These are phyloP conservation scores for Funneliformis caledonium DNA, from an alignment of 371 early-diverging fungal genomes.

Conservation along the genomic window DNA sequence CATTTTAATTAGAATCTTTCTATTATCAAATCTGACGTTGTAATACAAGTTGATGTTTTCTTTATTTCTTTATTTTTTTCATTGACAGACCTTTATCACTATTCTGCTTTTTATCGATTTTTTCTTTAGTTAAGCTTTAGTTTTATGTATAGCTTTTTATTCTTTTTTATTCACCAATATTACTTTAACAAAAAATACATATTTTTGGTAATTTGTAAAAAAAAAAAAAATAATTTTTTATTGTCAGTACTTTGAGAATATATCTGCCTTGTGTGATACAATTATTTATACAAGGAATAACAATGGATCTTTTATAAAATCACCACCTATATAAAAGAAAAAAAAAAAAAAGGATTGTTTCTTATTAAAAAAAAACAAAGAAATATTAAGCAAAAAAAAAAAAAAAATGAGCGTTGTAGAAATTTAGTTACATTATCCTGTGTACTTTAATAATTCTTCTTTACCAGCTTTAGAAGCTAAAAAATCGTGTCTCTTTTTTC, in stretches of 20 bases:
- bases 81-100: background rate
- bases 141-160: background rate
- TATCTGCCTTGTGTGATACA: background rate
- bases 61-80: background rate
- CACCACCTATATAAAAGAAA: no score
- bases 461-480: conserved; percentile 73
- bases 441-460: conserved; percentile 11
- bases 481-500: conserved; percentile 69
- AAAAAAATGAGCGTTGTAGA: background rate
- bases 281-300: background rate
- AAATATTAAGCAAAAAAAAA: background rate
- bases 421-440: background rate
- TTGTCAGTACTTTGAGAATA: background rate
- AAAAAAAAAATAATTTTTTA: background rate
- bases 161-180: background rate
- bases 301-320: no score
- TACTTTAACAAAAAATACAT: background rate
- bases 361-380: background rate
- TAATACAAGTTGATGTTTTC: background rate
- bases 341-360: background rate
- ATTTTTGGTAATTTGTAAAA: conserved; percentile 20
- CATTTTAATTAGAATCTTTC: background rate
- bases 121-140: background rate
- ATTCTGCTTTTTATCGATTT: background rate
- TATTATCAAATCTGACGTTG: background rate